Percentiles rank a stretch among this genome's conserved stretches.
phyloP scores from a whole-genome alignment of 179 eudicot genomes.

The Silene coronaria region DNA sequence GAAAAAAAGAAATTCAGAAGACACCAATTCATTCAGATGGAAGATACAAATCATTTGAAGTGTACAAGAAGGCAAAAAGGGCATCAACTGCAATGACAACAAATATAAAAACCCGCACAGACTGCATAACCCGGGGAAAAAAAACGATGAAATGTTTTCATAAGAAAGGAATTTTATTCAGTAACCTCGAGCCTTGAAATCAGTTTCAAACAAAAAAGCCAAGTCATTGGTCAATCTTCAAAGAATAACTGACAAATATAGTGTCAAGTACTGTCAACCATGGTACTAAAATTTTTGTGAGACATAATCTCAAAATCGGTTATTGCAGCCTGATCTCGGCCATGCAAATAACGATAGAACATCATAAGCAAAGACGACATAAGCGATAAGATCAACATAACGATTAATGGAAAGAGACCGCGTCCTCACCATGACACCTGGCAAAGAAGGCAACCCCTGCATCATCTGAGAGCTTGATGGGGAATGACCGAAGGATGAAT shows the following conservation, averaged over 20 bases:
- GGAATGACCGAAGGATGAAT: slow-evolving; percentile 45
- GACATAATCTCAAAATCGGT: no score
- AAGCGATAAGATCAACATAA: not conserved
- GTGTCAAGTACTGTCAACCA: no score
- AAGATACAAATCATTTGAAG: not conserved
- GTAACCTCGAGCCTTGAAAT: not conserved
- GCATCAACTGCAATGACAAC: not conserved
- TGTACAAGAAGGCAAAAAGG: not conserved
- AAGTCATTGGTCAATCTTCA: no score
- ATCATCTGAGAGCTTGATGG: slow-evolving; percentile 66
- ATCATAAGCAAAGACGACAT: not conserved
- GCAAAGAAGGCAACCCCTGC: slow-evolving; percentile 62
- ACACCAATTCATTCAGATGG: not conserved
- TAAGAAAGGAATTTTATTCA: not conserved
- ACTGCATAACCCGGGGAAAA: not conserved
- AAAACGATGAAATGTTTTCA: not conserved
- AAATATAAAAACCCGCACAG: not conserved
- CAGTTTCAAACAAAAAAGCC: no score
- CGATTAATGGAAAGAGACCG: not conserved
- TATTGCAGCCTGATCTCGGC: no score
- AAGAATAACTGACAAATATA: no score
- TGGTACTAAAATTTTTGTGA: no score
- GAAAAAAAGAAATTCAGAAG: slow-evolving; percentile 18
- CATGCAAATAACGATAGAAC: not conserved
- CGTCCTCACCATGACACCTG: slow-evolving; percentile 41